A percentile compares a stretch with the other conserved stretches of the same genome.
Evolutionary conservation across 1,139 yeast genomes (phyloP).

Genomic region (Cylindricascospora bacillispora): DNA sequence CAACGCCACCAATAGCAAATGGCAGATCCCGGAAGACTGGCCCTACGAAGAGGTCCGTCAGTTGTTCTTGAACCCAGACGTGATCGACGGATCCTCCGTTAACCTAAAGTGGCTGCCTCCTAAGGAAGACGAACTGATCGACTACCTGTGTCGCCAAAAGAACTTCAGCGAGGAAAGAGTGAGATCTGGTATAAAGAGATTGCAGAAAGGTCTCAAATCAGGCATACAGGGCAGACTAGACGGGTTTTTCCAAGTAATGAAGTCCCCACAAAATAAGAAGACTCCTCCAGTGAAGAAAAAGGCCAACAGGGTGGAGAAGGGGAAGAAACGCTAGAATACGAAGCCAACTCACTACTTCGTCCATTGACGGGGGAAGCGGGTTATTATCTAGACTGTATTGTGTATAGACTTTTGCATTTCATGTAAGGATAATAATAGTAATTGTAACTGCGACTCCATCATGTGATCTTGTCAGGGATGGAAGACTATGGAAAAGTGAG

Average conservation of each 20-base stretch:
- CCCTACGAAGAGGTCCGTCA: slow-evolving; percentile 82
- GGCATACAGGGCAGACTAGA: slow-evolving; percentile 89
- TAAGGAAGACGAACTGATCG: slow-evolving; percentile 27
- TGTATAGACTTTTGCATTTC: too few species aligned
- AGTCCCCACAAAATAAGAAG: not conserved
- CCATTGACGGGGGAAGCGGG: too few species aligned
- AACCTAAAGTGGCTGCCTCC: slow-evolving; percentile 51
- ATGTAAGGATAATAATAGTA: too few species aligned
- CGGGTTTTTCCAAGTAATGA: slow-evolving; percentile 68
- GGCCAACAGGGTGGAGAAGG: too few species aligned
- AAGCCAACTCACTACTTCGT: too few species aligned
- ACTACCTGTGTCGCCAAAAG: slow-evolving; percentile 29
- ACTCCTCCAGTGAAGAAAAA: too few species aligned
- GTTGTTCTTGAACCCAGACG: slow-evolving; percentile 72
- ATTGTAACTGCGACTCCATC: too few species aligned
- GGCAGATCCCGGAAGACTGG: slow-evolving; percentile 89
- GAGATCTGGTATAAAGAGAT: slow-evolving; percentile 71
- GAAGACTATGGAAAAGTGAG: too few species aligned
- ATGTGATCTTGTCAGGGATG: too few species aligned
- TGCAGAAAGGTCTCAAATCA: slow-evolving; percentile 69
- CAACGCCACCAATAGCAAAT: slow-evolving; percentile 34
- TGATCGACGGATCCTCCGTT: slow-evolving; percentile 44
- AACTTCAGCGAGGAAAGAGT: slow-evolving; percentile 92
- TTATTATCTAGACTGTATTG: too few species aligned
- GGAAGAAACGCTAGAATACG: too few species aligned